phyloP scores from a whole-genome alignment of 805 yeast species.

The Lipomyces kockii region DNA sequence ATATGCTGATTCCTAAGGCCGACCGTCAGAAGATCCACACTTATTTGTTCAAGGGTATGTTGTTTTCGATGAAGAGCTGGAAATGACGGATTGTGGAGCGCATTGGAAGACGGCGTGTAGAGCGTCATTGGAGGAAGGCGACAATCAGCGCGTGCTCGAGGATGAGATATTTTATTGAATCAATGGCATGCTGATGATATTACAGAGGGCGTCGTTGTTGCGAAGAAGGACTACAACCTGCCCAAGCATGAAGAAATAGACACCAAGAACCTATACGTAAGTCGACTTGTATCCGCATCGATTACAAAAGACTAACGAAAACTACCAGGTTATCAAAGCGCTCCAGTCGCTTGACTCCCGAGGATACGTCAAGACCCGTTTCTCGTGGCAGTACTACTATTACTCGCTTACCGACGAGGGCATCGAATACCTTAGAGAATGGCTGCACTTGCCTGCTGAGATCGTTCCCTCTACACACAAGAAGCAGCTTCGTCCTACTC shows the following conservation, averaged over 20 bases:
- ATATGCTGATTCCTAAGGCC: conserved; percentile 99
- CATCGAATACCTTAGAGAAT: conserved; percentile 96
- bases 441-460: conserved; percentile 98
- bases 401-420: conserved; percentile 99
- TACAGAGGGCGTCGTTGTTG: conserved; percentile 98
- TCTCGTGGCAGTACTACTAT: conserved; percentile 99
- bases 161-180: not conserved
- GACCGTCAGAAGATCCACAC: conserved; percentile 99
- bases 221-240: conserved; percentile 94
- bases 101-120: no score
- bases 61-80: not conserved
- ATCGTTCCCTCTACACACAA: conserved; percentile 98
- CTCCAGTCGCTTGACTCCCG: conserved; percentile 98
- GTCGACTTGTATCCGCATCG: not conserved
- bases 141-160: not conserved
- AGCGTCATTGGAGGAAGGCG: not conserved
- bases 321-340: conserved; percentile 73
- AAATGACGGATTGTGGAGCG: not conserved
- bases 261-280: conserved; percentile 92
- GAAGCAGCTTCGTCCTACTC: conserved; percentile 91
- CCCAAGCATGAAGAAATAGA: conserved; percentile 97
- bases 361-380: conserved; percentile 99
- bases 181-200: not conserved
- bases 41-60: conserved; percentile 98
- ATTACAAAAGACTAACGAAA: not conserved